These are phyloP conservation scores for Tetramitus jugosus DNA, from an alignment of 208 protist species.

Conservation along the genomic window DNA sequence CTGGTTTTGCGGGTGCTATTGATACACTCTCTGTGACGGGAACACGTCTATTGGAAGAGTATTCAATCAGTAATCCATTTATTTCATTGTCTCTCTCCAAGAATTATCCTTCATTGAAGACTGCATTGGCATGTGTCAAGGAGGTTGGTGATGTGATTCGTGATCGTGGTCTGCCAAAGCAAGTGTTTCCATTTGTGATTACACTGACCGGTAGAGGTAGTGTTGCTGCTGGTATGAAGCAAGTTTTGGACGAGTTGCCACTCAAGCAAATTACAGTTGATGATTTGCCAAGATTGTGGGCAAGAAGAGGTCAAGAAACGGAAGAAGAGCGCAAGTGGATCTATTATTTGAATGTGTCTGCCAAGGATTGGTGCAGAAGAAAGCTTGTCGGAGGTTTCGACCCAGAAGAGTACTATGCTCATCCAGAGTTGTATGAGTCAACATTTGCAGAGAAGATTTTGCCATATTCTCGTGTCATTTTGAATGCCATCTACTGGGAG, in stretches of 20 bases:
- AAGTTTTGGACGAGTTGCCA: constrained; percentile 55
- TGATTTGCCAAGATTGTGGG: constrained; percentile 42
- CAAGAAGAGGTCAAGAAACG: not conserved
- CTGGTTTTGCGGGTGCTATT: constrained; percentile 60
- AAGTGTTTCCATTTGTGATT: constrained; percentile 48
- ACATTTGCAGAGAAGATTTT: constrained; percentile 45
- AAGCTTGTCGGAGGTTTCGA: constrained; percentile 39
- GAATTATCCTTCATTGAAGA: constrained; percentile 45
- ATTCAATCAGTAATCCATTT: constrained; percentile 53
- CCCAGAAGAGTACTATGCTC: constrained; percentile 44
- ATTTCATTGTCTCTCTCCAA: constrained; percentile 46
- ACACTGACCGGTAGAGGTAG: constrained; percentile 47
- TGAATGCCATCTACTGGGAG: constrained; percentile 72
- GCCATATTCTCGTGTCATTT: constrained; percentile 46
- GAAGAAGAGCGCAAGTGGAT: constrained; percentile 25
- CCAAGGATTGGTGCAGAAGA: constrained; percentile 40
- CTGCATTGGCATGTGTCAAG: constrained; percentile 39
- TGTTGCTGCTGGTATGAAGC: constrained; percentile 37
- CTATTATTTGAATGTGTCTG: constrained; percentile 30
- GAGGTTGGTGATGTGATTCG: constrained; percentile 48
- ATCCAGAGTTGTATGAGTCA: constrained; percentile 43
- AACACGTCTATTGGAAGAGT: constrained; percentile 44
- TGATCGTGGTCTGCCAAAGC: constrained; percentile 43
- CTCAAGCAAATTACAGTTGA: constrained; percentile 44
- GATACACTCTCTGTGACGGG: constrained; percentile 55